phyloP scores from a whole-genome alignment of 257 asterid genomes.

The Paraleonurus japonicus region DNA sequence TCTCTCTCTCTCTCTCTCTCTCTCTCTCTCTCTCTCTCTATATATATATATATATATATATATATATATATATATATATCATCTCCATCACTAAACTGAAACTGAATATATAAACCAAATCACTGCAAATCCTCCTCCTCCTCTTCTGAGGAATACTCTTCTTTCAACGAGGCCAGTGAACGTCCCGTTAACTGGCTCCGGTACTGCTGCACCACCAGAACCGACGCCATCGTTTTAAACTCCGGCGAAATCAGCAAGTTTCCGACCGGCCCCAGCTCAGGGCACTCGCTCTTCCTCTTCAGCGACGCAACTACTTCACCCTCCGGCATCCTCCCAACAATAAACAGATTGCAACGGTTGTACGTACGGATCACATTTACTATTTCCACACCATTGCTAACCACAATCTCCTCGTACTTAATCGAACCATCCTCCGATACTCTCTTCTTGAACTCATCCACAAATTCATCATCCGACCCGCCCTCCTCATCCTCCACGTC shows the following conservation, averaged over 20 bases:
- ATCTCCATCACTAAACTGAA: slow-evolving; percentile 1
- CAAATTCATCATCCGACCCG: slow-evolving; percentile 40
- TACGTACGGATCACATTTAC: slow-evolving; percentile 32
- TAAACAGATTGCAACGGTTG: slow-evolving; percentile 46
- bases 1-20: too few species aligned
- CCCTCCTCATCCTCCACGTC: slow-evolving; percentile 31
- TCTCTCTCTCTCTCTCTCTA: too few species aligned
- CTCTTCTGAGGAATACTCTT: slow-evolving; percentile 29
- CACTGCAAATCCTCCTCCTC: slow-evolving; percentile 27
- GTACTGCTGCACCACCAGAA: slow-evolving; percentile 67
- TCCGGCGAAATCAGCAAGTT: slow-evolving; percentile 52
- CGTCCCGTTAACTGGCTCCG: slow-evolving; percentile 39
- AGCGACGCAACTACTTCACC: slow-evolving; percentile 42
- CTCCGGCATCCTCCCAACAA: slow-evolving; percentile 64
- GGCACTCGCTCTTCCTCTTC: slow-evolving; percentile 45
- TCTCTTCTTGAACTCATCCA: slow-evolving; percentile 37
- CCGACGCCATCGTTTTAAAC: slow-evolving; percentile 47
- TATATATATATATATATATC: not conserved
- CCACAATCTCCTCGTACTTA: slow-evolving; percentile 43
- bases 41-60: too few species aligned
- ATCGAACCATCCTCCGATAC: slow-evolving; percentile 37
- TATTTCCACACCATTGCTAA: slow-evolving; percentile 29
- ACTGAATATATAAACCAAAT: not conserved
- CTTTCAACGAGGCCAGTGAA: slow-evolving; percentile 42
- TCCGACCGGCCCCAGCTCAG: slow-evolving; percentile 64